Evolutionary conservation across 1,284 basidiomycete genomes (phyloP), one percentile per base, ranked within the genome.

Genomic region (Schizophyllum amplum): DNA sequence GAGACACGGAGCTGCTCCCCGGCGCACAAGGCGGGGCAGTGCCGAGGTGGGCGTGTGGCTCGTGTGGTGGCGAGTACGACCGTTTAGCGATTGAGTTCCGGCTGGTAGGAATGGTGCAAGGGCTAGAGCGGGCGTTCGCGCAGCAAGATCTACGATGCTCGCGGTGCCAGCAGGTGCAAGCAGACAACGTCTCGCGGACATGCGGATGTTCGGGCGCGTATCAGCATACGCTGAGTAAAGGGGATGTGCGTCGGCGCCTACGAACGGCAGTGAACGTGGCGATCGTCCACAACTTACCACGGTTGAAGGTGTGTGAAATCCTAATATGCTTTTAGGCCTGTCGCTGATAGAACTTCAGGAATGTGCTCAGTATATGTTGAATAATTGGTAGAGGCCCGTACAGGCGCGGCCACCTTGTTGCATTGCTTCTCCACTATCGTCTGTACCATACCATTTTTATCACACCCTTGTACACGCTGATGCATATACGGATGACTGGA

Each of bases 181-280:
- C 88, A 55, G 88, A 94, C 65, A 95, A 94, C 66, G 79, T 98
- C 26, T 88, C 90, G 13, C 75, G 84, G 57, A 89, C 90, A 58
- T 98, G 96, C 68, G 77, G 80, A 26, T 99, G 97, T 70, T 95
- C 93, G 5, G 96, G 94, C 17, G 72, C 83, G 4, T 96, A 89
- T 70, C 78, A 84, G 61, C 75, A 89, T 49, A 87, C 84, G 5
- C 65, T 88, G 49, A 86, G 79, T 61, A 87, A 87, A 64, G 78
- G 74, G 33, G 92, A 96, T 57, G 72, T 82, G 58, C 80, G 81
- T 60, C 73, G 84, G 50, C 87, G 81, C 67, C 68, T 96, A 63
- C 77, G 83, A 60, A 93, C 92, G 51, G 84, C 94, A 57, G 83
- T 90, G 48, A 92, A 91, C 66, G 85, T 92, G 22, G 83, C 88